Conservation (phyloP, 1,139 yeast genomes). For the Candida tropicalis region DNA sequence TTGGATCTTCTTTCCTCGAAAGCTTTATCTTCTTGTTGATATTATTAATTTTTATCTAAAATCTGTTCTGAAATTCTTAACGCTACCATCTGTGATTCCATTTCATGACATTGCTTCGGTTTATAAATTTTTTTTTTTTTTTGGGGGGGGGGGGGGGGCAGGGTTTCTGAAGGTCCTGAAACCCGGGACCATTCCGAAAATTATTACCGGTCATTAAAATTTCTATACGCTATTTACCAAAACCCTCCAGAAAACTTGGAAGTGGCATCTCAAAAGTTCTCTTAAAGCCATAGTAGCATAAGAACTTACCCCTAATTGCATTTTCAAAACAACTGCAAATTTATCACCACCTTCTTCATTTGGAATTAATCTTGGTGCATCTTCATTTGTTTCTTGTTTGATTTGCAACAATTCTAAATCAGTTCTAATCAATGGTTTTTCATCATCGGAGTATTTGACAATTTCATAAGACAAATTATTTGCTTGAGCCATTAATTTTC, state of each 20-base stretch:
- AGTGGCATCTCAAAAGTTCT: constrained; percentile 85
- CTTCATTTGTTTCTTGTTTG: constrained; percentile 34
- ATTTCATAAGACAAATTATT: constrained; percentile 62
- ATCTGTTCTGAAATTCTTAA: too few relatives aligned
- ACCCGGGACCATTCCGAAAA: too few relatives aligned
- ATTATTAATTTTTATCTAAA: too few relatives aligned
- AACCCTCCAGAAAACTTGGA: constrained; percentile 46
- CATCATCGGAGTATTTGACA: constrained; percentile 60
- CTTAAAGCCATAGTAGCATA: constrained; percentile 98
- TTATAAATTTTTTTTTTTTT: too few relatives aligned
- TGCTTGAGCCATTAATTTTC: constrained; percentile 75
- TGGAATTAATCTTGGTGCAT: constrained; percentile 27
- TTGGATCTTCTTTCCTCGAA: too few relatives aligned
- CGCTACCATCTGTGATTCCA: too few relatives aligned
- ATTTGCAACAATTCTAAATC: constrained; percentile 69
- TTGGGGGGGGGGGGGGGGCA: too few relatives aligned
- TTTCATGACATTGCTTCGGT: too few relatives aligned
- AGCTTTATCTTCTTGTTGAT: too few relatives aligned
- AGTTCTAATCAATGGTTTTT: constrained; percentile 75
- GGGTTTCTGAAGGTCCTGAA: too few relatives aligned
- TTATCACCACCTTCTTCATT: constrained; percentile 50
- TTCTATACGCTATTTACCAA: constrained; percentile 6
- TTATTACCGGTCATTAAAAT: too few relatives aligned
- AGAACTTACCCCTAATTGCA: constrained; percentile 83
- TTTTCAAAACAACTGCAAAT: constrained; percentile 70